These are phyloP conservation scores for Ceratocystis cacaofunesta DNA, from an alignment of 2,329 filamentous ascomycete species.

Conservation along the genomic window DNA sequence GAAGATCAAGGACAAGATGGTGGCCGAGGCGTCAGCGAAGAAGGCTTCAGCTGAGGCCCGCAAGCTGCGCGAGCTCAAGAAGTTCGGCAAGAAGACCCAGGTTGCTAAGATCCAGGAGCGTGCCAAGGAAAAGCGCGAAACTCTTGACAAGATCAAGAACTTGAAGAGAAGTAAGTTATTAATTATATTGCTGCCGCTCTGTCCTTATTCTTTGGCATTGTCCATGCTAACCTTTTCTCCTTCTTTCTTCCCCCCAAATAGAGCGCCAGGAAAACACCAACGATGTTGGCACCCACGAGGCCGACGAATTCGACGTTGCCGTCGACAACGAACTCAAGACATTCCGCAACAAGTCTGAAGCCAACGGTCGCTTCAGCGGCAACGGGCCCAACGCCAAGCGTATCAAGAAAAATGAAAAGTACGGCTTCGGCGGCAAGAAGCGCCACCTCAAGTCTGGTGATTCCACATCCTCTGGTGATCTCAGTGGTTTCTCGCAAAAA, in stretches of 20 bases:
- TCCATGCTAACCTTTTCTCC: slow-evolving; percentile 19
- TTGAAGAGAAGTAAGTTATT: slow-evolving; percentile 78
- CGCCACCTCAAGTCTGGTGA: slow-evolving; percentile 80
- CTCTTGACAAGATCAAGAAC: slow-evolving; percentile 85
- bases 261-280: slow-evolving; percentile 64
- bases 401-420: slow-evolving; percentile 88
- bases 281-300: slow-evolving; percentile 52
- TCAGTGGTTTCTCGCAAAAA: slow-evolving; percentile 64
- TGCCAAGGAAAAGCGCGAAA: slow-evolving; percentile 80
- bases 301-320: slow-evolving; percentile 81
- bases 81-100: slow-evolving; percentile 98
- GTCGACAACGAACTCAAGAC: slow-evolving; percentile 50
- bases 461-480: slow-evolving; percentile 65
- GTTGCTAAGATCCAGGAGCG: slow-evolving; percentile 90
- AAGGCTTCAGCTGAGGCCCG: slow-evolving; percentile 85
- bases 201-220: slow-evolving; percentile 12
- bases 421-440: slow-evolving; percentile 94
- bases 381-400: slow-evolving; percentile 51
- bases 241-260: slow-evolving; percentile 27
- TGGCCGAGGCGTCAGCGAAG: slow-evolving; percentile 82
- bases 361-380: slow-evolving; percentile 27
- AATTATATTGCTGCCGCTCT: neutral
- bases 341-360: slow-evolving; percentile 25
- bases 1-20: slow-evolving; percentile 81
- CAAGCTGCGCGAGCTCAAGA: slow-evolving; percentile 89